A percentile compares a stretch with the other conserved stretches of the same genome.
These are phyloP conservation scores for Globisporangium cylindrosporum DNA, from an alignment of 352 stramenopile genomes.

Conservation along the genomic window DNA sequence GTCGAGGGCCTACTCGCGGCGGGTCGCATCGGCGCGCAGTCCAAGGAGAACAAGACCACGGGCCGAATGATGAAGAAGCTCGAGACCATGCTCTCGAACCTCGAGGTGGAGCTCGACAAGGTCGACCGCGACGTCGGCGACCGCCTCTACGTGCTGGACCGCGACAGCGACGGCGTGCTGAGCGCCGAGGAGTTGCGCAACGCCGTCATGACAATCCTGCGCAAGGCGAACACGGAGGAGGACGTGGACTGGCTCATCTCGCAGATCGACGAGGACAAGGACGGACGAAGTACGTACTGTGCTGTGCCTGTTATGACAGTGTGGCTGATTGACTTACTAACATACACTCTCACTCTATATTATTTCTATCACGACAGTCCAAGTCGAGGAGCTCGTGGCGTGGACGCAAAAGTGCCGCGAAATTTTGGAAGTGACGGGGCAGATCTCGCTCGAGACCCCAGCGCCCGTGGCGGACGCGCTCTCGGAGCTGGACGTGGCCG, in stretches of 20 bases:
- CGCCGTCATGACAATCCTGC: constrained; percentile 94
- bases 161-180: constrained; percentile 95
- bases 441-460: constrained; percentile 56
- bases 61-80: constrained; percentile 91
- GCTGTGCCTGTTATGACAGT: neutral
- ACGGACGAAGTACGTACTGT: constrained; percentile 77
- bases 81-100: constrained; percentile 92
- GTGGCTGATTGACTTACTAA: constrained; percentile 19
- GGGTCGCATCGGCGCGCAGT: constrained; percentile 76
- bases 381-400: constrained; percentile 89
- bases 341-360: constrained; percentile 10
- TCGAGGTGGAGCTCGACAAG: constrained; percentile 93
- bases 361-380: constrained; percentile 55
- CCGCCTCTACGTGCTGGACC: constrained; percentile 97
- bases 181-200: constrained; percentile 94
- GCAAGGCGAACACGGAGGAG: constrained; percentile 91
- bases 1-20: constrained; percentile 74
- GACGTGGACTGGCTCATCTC: constrained; percentile 94
- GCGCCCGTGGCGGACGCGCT: constrained; percentile 1
- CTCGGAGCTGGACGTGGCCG: constrained; percentile 23
- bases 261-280: constrained; percentile 91
- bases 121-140: constrained; percentile 96
- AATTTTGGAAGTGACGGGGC: constrained; percentile 81
- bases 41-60: constrained; percentile 87
- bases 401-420: constrained; percentile 89